A percentile compares a stretch with the other conserved stretches of the same genome.
Conservation (phyloP, 2,329 filamentous ascomycete species). For the Ophiocordyceps camponoti-leonardi region DNA sequence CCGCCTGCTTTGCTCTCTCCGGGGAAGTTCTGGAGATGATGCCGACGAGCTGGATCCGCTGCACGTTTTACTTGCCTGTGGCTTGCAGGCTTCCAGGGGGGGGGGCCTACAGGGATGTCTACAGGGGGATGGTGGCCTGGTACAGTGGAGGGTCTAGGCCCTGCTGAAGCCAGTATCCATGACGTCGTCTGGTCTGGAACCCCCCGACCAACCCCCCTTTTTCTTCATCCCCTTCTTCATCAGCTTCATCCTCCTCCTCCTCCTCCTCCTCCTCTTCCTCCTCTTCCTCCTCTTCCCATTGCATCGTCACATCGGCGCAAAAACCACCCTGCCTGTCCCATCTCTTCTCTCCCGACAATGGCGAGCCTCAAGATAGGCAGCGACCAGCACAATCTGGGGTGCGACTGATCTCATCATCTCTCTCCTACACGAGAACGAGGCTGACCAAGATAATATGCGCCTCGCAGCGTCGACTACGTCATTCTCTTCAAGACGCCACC, state of each 20-base stretch:
- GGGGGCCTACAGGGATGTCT: no score
- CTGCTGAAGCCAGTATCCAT: background rate
- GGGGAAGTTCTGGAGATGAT: no score
- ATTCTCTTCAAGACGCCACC: conserved; percentile 59
- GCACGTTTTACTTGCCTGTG: no score
- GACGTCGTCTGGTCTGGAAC: no score
- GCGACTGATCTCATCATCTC: conserved; percentile 4
- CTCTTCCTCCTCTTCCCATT: background rate
- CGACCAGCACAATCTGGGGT: conserved; percentile 23
- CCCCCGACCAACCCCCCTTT: no score
- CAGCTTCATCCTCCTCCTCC: no score
- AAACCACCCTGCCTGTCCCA: background rate
- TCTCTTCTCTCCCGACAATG: conserved; percentile 10
- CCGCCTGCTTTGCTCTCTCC: no score
- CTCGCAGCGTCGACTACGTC: conserved; percentile 65
- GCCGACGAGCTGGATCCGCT: background rate
- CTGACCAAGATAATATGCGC: conserved; percentile 3
- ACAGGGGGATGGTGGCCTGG: no score
- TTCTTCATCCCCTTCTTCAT: no score
- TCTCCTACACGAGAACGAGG: no score
- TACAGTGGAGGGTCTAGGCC: no score
- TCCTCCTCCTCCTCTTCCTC: background rate
- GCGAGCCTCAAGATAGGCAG: conserved; percentile 11
- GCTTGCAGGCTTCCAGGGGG: no score
- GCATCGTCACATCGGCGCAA: background rate